Base-by-base conservation (phyloP, 768 basidiomycete genomes). In the Asterophora lycoperdoides region DNA sequence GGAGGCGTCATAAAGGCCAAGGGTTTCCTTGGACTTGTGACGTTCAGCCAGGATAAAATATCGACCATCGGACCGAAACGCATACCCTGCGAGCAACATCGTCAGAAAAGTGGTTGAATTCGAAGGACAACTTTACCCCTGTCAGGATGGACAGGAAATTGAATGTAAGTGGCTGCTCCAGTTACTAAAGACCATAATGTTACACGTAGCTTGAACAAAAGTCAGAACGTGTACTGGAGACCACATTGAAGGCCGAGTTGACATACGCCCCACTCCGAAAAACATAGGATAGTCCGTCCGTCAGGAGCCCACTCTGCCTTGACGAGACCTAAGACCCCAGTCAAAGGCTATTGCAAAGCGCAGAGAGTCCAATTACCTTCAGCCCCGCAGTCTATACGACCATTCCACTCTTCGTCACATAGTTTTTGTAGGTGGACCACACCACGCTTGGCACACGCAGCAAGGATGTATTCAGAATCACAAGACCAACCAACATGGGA, bases 261-360 rank as follows among this genome's bases (percentile, higher is more conserved):
- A 79, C 93, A 73, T 70, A 94, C 93, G 58, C 88, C 90, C 86
- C 90, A 90, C 57, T 93, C 89, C 3, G 91, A 93, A 67, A 93
- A 97, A 60, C 89, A 94, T 26, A 96, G 68, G 4, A 96, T 72
- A 13, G 80, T 82, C 32, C 88, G 76, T 13, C 91, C 91, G 60
- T 87, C 88, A 2, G 86, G 89, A 0, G 87, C 88, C 93, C 93
- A 97, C 60, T 94, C 90, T 14, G 86, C 89, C 60, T 81, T 89
- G 15, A 83, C 78, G 41, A 96, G 78, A 9, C 93, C 86, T 73
- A 34, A 15, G 3, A 41, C 18, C n/a, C 10, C 8, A 26, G 38
- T 58, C 18, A 53, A 29, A 42, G 14, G 20, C 11, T 41, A 34
- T 17, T 28, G 6, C 15, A 15, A 37, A 48, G 17, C 32, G 29